Evolutionary conservation across 176 grass and related monocot genomes (phyloP).

Genomic region (Stipa capillata): DNA sequence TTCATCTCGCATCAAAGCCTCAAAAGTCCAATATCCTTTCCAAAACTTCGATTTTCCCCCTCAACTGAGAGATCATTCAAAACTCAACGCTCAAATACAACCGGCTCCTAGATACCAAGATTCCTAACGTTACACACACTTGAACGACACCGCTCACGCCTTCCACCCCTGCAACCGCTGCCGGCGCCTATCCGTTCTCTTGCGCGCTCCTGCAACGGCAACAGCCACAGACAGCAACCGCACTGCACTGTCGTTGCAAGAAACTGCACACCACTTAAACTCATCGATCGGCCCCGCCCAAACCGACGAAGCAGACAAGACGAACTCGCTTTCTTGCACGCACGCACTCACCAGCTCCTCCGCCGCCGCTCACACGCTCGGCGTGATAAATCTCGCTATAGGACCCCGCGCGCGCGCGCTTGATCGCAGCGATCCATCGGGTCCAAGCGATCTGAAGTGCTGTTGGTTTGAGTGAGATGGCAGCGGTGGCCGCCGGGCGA

Average conservation of each 20-base stretch:
- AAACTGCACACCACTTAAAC: neutral
- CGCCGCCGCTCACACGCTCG: neutral
- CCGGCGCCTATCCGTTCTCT: neutral
- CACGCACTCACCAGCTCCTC: neutral
- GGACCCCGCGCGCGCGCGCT: neutral
- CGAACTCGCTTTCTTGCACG: neutral
- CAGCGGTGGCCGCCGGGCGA: neutral
- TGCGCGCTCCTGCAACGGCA: neutral
- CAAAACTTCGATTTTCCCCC: no score
- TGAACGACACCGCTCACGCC: neutral
- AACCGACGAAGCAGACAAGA: neutral
- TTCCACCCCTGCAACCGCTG: slow-evolving; percentile 8
- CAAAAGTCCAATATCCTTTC: neutral
- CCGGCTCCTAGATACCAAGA: neutral
- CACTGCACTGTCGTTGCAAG: neutral
- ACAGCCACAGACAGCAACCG: slow-evolving; percentile 9
- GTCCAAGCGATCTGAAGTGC: neutral
- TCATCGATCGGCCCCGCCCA: neutral
- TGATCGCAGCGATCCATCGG: neutral
- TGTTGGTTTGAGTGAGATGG: neutral
- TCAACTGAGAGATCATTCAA: neutral
- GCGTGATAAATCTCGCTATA: slow-evolving; percentile 8
- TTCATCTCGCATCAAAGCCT: neutral
- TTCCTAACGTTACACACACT: neutral
- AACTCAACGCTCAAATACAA: neutral